Percentiles rank a stretch among this genome's conserved stretches.
These are phyloP conservation scores for Suillus cothurnatus DNA, from an alignment of 768 basidiomycete species.

Conservation along the genomic window DNA sequence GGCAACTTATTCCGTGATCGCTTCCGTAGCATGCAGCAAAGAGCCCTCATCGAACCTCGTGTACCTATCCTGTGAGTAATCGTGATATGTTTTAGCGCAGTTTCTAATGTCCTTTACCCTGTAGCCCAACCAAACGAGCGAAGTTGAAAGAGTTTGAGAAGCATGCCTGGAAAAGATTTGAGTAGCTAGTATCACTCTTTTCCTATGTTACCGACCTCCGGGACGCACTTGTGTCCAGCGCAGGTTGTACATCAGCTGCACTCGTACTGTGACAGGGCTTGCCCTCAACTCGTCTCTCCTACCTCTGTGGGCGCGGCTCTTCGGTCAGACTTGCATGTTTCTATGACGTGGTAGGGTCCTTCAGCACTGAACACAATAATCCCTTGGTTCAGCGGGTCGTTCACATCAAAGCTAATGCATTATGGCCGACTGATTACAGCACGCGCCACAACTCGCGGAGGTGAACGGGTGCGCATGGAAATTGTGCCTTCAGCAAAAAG, in stretches of 20 bases:
- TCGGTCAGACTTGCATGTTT: background rate
- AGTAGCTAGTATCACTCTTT: conserved; percentile 27
- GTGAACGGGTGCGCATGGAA: background rate
- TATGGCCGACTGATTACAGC: background rate
- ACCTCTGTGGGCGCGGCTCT: background rate
- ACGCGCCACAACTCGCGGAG: background rate
- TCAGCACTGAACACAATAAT: background rate
- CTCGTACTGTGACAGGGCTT: background rate
- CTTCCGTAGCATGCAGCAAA: conserved; percentile 84
- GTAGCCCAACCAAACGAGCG: conserved; percentile 32
- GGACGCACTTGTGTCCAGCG: background rate
- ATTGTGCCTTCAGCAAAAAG: background rate
- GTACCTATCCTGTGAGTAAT: conserved; percentile 65
- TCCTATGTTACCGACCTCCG: background rate
- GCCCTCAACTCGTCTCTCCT: background rate
- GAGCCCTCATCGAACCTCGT: conserved; percentile 85
- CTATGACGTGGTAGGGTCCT: background rate
- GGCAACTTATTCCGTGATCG: conserved; percentile 92
- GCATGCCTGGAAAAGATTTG: conserved; percentile 78
- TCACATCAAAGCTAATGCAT: background rate
- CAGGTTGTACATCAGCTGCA: background rate
- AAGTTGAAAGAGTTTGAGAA: conserved; percentile 73
- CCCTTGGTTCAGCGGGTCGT: background rate
- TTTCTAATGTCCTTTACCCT: background rate
- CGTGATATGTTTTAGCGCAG: conserved; percentile 26